A percentile compares a stretch with the other conserved stretches of the same genome.
These are phyloP conservation scores for Leccinum variicolor DNA, from an alignment of 768 basidiomycete genomes.

Conservation along the genomic window DNA sequence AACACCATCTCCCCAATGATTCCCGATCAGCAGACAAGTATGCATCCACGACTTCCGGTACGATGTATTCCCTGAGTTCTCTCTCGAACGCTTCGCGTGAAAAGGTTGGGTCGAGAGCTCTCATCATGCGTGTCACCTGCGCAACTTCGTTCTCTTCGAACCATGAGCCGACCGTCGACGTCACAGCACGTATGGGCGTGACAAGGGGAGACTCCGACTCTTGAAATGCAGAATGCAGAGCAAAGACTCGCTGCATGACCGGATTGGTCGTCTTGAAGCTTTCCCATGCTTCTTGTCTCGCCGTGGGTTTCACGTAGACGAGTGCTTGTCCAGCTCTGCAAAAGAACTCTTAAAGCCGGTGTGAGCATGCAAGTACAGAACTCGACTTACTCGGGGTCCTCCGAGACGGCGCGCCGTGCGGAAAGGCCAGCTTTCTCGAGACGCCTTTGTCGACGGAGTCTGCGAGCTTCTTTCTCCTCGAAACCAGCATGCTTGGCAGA, in stretches of 20 bases:
- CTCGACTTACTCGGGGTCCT: constrained; percentile 73
- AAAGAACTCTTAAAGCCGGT: background rate
- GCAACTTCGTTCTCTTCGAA: constrained; percentile 98
- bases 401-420: constrained; percentile 49
- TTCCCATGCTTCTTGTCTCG: constrained; percentile 79
- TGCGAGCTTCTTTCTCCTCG: constrained; percentile 89
- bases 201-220: constrained; percentile 94
- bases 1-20: constrained; percentile 84
- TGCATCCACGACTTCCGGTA: constrained; percentile 96
- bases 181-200: constrained; percentile 75
- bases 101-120: constrained; percentile 83
- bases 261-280: constrained; percentile 76
- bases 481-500: constrained; percentile 94
- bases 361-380: background rate
- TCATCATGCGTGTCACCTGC: constrained; percentile 87
- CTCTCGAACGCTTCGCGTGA: constrained; percentile 82
- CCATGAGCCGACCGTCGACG: constrained; percentile 81
- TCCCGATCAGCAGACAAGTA: constrained; percentile 90
- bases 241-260: constrained; percentile 56
- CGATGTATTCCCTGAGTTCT: constrained; percentile 93
- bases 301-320: constrained; percentile 79
- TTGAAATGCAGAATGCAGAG: constrained; percentile 70
- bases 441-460: constrained; percentile 74
- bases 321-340: constrained; percentile 81
- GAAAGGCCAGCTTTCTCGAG: constrained; percentile 80